Percentiles rank a stretch among this genome's conserved stretches.
phyloP scores from a whole-genome alignment of 2,329 filamentous ascomycete species.

The Exophiala xenobiotica region DNA sequence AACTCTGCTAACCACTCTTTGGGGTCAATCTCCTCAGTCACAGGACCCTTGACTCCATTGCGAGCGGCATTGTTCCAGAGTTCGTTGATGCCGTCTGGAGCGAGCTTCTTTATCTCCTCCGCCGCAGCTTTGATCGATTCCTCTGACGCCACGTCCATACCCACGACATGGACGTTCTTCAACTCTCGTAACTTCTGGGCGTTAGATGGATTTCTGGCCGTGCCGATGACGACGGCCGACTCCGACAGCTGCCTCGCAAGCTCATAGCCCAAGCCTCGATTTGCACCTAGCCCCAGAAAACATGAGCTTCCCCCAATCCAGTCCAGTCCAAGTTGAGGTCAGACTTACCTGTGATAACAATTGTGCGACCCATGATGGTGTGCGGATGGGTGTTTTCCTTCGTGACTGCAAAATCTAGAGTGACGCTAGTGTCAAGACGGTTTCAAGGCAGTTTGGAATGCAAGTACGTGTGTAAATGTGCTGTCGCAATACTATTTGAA shows the following conservation, averaged over 20 bases:
- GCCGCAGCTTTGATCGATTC: not conserved
- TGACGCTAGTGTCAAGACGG: too few relatives aligned
- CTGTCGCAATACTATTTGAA: too few relatives aligned
- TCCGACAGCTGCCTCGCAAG: not conserved
- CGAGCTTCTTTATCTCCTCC: not conserved
- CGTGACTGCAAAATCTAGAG: too few relatives aligned
- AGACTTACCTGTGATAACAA: not conserved
- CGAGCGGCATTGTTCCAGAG: not conserved
- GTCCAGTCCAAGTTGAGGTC: too few relatives aligned
- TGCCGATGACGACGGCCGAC: not conserved
- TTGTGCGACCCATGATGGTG: not conserved
- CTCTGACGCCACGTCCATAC: not conserved
- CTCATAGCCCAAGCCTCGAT: not conserved
- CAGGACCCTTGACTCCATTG: not conserved
- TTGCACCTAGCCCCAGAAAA: not conserved
- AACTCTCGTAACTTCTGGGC: not conserved
- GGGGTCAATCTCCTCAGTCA: not conserved
- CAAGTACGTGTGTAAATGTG: too few relatives aligned
- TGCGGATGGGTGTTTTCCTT: too few relatives aligned
- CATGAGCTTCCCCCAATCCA: too few relatives aligned
- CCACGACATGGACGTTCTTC: not conserved
- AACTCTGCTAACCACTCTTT: not conserved
- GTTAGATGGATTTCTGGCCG: not conserved
- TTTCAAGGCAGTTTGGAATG: too few relatives aligned
- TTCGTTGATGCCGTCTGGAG: not conserved